Base-by-base conservation (phyloP, 75 land plant genomes). In the Adiantum capillusveneris region DNA sequence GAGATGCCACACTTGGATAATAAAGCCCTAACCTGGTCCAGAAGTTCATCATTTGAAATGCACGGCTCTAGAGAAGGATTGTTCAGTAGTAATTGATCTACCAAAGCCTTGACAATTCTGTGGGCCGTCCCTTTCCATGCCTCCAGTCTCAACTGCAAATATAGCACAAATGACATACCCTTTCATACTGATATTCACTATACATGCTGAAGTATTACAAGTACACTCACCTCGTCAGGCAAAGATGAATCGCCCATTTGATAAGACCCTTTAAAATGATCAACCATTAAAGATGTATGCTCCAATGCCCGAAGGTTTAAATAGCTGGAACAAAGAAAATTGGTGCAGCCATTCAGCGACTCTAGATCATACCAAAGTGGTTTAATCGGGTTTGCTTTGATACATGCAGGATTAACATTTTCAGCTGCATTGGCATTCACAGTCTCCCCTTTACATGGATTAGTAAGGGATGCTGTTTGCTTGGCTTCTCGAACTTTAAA, bases 181-280 rank as follows among this genome's bases (percentile, higher is more conserved):
- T n/a, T n/a, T n/a, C n/a, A n/a, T n/a, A n/a, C n/a, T n/a, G n/a
- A n/a, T n/a, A n/a, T n/a, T n/a, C n/a, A n/a, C n/a, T n/a, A n/a
- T n/a, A n/a, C n/a, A n/a, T n/a, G n/a, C n/a, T n/a, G n/a, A n/a
- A n/a, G n/a, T n/a, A n/a, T n/a, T n/a, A n/a, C n/a, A n/a, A n/a
- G n/a, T n/a, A n/a, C n/a, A n/a, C 19, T 13, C 31, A 68, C 70
- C 75, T 75, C 78, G 37, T 75, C 62, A 1, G 74, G 67, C 2
- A 75, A 27, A 16, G 67, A 70, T 9, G 67, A 70, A 37, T 69
- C 78, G 1, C 78, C 78, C 74, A 69, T 75, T 31, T 75, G 78
- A 28, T 75, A 75, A 17, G 68, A 64, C 11, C 63, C 72, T 34
- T 75, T 75, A 58, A 75, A 75, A 57, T 65, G 75, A 44, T 69